phyloP scores from a whole-genome alignment of 1,284 basidiomycete species.

The Pyrrhoderma lamaoense region DNA sequence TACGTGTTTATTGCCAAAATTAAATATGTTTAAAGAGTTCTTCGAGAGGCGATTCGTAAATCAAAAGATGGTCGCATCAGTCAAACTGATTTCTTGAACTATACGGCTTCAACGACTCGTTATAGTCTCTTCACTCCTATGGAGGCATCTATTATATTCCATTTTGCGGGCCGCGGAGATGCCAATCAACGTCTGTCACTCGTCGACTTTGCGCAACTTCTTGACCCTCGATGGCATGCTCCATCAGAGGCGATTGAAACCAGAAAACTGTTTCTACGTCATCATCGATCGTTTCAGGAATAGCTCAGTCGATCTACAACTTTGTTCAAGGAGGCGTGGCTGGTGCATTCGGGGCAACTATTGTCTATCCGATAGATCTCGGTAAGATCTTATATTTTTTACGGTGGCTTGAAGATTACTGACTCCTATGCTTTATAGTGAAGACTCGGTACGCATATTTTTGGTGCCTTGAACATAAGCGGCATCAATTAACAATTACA shows the following conservation, averaged over 20 bases:
- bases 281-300: constrained; percentile 33
- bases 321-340: constrained; percentile 90
- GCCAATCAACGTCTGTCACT: constrained; percentile 65
- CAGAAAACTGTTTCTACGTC: constrained; percentile 25
- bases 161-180: constrained; percentile 82
- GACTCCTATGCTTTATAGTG: constrained; percentile 9
- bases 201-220: constrained; percentile 81
- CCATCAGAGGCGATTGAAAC: constrained; percentile 47
- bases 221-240: constrained; percentile 80
- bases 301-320: constrained; percentile 72
- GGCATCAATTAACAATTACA: constrained; percentile 4
- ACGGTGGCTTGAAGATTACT: constrained; percentile 6
- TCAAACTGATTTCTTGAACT: constrained; percentile 73
- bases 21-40: constrained; percentile 41
- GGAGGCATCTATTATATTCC: constrained; percentile 94
- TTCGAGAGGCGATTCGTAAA: constrained; percentile 82
- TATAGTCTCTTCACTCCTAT: constrained; percentile 93
- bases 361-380: constrained; percentile 92
- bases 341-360: constrained; percentile 87
- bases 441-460: constrained; percentile 58
- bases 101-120: constrained; percentile 69
- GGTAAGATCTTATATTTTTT: constrained; percentile 45
- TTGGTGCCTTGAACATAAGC: constrained; percentile 10
- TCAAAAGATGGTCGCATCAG: constrained; percentile 90
- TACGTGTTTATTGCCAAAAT: constrained; percentile 14